These are phyloP conservation scores for Alternaria consortialis DNA, from an alignment of 2,329 filamentous ascomycete genomes.

Conservation along the genomic window DNA sequence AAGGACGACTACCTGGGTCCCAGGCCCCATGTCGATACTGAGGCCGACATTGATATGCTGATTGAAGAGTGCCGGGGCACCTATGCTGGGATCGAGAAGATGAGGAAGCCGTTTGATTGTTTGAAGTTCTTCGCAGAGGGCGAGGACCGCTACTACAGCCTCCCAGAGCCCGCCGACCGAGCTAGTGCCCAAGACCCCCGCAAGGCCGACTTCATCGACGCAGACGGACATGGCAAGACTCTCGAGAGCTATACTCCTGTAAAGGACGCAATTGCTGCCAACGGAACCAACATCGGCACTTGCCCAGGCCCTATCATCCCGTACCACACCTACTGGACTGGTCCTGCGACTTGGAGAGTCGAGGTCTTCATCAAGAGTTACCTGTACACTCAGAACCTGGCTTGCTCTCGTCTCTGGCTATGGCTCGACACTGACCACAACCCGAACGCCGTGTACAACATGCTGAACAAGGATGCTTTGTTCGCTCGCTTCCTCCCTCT, in stretches of 20 bases:
- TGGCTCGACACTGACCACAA: conserved; percentile 65
- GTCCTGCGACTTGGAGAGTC: conserved; percentile 65
- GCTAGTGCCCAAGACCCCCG: conserved; percentile 55
- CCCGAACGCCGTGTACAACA: conserved; percentile 60
- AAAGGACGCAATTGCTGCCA: conserved; percentile 46
- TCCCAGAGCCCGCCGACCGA: conserved; percentile 54
- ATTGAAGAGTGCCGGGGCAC: conserved; percentile 64
- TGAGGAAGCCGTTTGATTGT: conserved; percentile 63
- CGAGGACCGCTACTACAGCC: conserved; percentile 61
- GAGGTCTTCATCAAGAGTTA: conserved; percentile 66
- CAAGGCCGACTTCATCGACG: conserved; percentile 54
- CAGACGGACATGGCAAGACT: conserved; percentile 55
- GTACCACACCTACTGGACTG: conserved; percentile 67
- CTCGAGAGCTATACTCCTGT: conserved; percentile 49
- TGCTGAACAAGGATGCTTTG: conserved; percentile 61
- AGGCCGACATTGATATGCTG: conserved; percentile 62
- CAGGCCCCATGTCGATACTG: conserved; percentile 62
- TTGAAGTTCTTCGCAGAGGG: conserved; percentile 60
- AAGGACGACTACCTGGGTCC: conserved; percentile 63
- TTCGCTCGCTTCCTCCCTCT: conserved; percentile 64
- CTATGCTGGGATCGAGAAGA: conserved; percentile 63
- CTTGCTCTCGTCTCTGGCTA: conserved; percentile 62
- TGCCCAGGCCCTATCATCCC: conserved; percentile 65
- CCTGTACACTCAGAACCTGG: conserved; percentile 65
- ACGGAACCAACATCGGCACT: conserved; percentile 56